Evolutionary conservation across 306 rosid species (phyloP), one percentile per base, ranked within the genome.

Genomic region (Quillaja saponaria): DNA sequence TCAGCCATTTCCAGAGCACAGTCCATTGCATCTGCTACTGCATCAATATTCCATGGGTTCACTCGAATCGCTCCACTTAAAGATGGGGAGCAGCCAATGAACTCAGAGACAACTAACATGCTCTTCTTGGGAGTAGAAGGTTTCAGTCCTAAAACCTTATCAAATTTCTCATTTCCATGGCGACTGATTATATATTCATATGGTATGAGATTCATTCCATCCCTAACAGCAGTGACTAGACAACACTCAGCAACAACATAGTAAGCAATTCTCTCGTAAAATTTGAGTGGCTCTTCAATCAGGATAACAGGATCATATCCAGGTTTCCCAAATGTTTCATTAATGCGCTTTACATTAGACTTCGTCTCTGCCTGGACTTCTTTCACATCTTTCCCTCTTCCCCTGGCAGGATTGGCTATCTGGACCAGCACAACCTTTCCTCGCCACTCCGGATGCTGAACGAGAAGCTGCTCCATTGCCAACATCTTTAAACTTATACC

Each of bases 21-120:
- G 21, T 84, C 85, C 97, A 90, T 90, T 11, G 97, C 97, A 53
- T 86, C 95, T 3, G 96, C 87, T 21, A 90, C 95, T 13, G 84
- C 89, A 72, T 90, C 96, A 13, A 86, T 72, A 55, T 90, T 86
- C 96, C 96, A 90, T 0, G 96, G 96, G 60, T 88, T 88, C 63
- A 88, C 96, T 39, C 94, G 86, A 67, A 88, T 85, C 18, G 96
- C 96, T 46, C 96, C 96, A 53, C 96, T 85, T 66, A 88, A 76
- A 35, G 96, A 88, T 3, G 96, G 96, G 9, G 96, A 88, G 74
- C 96, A 88, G 14, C 96, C 96, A 54, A 88, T 88, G 77, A 88
- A 88, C 51, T 88, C 96, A 1, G 96, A 88, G 46, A 88, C 87
- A 72, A 88, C 96, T 31, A 88, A 65, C 90, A 79, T 86, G 74